These are phyloP conservation scores for Xylariales sp. DNA, from an alignment of 2,329 filamentous ascomycete genomes.

Conservation along the genomic window DNA sequence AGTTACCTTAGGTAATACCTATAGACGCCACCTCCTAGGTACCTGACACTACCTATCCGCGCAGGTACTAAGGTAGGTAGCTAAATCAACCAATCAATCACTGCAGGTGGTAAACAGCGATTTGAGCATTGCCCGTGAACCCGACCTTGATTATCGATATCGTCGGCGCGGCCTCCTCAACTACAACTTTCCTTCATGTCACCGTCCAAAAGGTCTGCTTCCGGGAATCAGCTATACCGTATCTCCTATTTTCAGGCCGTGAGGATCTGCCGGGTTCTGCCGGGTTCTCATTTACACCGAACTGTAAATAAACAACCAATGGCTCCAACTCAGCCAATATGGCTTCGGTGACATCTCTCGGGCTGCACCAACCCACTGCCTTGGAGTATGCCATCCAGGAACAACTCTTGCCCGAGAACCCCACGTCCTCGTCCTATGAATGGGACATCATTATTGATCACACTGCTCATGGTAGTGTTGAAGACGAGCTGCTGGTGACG, in stretches of 20 bases:
- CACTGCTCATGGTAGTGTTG: constrained; percentile 56
- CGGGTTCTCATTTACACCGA: background rate
- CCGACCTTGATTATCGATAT: constrained; percentile 10
- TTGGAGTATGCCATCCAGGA: constrained; percentile 86
- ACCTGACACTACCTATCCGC: too few relatives aligned
- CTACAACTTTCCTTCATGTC: background rate
- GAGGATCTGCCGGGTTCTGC: background rate
- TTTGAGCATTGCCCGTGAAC: background rate
- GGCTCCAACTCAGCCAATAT: constrained; percentile 61
- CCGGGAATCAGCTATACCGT: background rate
- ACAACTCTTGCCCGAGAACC: constrained; percentile 76
- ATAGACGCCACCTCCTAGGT: too few relatives aligned
- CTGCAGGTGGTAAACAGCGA: constrained; percentile 3
- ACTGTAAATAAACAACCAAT: constrained; percentile 34
- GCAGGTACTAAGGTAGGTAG: background rate
- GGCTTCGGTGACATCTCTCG: constrained; percentile 91
- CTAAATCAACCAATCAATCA: background rate
- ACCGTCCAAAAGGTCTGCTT: background rate
- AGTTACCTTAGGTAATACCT: too few relatives aligned
- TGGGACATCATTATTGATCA: constrained; percentile 74
- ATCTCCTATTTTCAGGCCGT: background rate
- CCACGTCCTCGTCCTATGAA: constrained; percentile 73
- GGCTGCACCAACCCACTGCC: constrained; percentile 87
- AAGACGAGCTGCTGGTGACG: constrained; percentile 86
- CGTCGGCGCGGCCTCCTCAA: constrained; percentile 14